These are phyloP conservation scores for Solanum bulbocastanum DNA, from an alignment of 257 asterid species.

Conservation along the genomic window DNA sequence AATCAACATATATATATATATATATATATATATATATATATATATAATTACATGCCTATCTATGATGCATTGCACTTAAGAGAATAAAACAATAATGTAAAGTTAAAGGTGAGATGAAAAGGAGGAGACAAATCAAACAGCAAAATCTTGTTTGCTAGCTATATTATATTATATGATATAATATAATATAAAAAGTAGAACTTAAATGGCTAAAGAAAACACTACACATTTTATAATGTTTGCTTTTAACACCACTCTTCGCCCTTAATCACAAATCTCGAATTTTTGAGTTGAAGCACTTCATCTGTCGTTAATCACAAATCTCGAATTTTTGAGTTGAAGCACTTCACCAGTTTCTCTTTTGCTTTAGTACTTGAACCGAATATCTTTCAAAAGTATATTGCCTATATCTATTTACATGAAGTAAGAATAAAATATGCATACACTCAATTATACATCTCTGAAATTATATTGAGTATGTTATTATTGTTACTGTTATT, in stretches of 20 bases:
- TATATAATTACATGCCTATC: neutral
- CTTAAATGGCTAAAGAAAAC: neutral
- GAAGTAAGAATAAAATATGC: too few relatives aligned
- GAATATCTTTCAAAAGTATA: neutral
- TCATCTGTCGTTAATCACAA: too few relatives aligned
- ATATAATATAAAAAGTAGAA: neutral
- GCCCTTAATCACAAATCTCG: neutral
- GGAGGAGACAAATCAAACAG: neutral
- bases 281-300: neutral
- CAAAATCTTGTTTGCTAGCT: neutral
- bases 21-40: neutral
- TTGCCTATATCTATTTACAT: neutral
- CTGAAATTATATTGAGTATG: neutral
- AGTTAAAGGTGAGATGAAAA: neutral
- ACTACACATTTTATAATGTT: neutral
- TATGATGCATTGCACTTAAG: neutral
- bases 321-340: neutral
- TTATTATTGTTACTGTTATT: neutral
- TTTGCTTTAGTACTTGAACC: neutral
- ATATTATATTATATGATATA: neutral
- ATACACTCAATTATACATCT: neutral
- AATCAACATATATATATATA: neutral
- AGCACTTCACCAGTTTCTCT: neutral
- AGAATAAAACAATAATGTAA: neutral
- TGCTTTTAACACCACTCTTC: neutral